Conservation (phyloP, 1,284 basidiomycete species). For the Inonotus obliquus region DNA sequence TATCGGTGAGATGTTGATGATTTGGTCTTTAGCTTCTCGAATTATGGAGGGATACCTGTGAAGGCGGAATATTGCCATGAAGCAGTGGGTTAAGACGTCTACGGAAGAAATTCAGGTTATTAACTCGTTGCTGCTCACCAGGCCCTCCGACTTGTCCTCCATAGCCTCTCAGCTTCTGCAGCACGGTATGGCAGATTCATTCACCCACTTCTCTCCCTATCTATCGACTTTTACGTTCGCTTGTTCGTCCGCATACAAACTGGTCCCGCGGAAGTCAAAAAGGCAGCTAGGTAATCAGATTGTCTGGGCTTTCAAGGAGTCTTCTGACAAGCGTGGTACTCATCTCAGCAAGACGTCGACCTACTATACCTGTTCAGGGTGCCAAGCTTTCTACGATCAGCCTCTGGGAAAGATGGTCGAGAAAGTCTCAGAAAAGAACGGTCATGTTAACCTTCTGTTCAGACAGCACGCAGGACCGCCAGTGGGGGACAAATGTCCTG, state of each 20-base stretch:
- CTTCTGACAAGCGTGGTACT: constrained; percentile 15
- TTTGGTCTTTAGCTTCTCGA: constrained; percentile 66
- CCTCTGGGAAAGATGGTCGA: constrained; percentile 69
- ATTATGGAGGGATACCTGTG: constrained; percentile 92
- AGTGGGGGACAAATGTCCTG: constrained; percentile 63
- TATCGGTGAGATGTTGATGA: neutral
- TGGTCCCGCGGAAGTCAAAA: constrained; percentile 85
- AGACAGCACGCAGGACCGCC: constrained; percentile 75
- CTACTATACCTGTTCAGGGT: constrained; percentile 79
- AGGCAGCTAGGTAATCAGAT: constrained; percentile 58
- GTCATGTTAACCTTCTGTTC: constrained; percentile 55
- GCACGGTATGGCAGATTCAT: constrained; percentile 91
- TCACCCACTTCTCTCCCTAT: constrained; percentile 86
- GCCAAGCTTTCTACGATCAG: constrained; percentile 78
- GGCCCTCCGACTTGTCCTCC: constrained; percentile 87
- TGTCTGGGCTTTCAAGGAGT: neutral
- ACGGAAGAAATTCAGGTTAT: neutral
- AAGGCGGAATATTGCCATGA: constrained; percentile 96
- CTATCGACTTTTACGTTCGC: constrained; percentile 97
- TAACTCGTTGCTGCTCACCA: constrained; percentile 27
- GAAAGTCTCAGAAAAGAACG: constrained; percentile 48
- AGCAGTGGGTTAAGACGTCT: constrained; percentile 47
- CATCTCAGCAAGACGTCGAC: constrained; percentile 69
- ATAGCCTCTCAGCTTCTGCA: constrained; percentile 82
- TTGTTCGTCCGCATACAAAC: constrained; percentile 82